Evolutionary conservation across 805 yeast species (phyloP).

Genomic region (Candida piceae): DNA sequence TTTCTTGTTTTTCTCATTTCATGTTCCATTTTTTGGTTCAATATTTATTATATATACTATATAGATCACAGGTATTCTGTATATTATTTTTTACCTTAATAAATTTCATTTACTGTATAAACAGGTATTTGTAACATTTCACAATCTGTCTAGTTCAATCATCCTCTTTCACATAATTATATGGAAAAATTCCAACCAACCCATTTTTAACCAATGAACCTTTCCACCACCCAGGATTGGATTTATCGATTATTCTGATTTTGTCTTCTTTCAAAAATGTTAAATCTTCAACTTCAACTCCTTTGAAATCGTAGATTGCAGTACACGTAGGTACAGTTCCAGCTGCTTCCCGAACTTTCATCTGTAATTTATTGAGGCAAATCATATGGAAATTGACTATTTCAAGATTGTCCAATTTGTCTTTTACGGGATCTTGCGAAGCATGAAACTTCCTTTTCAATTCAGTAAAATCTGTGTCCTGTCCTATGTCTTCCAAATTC

Average conservation of each 20-base stretch:
- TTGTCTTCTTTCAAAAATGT: slow-evolving; percentile 38
- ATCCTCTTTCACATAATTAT: slow-evolving; percentile 35
- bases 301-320: slow-evolving; percentile 38
- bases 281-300: slow-evolving; percentile 37
- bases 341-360: slow-evolving; percentile 11
- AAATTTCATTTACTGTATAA: too few relatives aligned
- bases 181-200: slow-evolving; percentile 39
- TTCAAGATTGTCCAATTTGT: slow-evolving; percentile 7
- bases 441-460: slow-evolving; percentile 6
- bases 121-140: too few relatives aligned
- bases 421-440: slow-evolving; percentile 5
- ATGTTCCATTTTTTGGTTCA: too few relatives aligned
- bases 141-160: neutral
- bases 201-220: slow-evolving; percentile 37
- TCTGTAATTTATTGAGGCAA: slow-evolving; percentile 13
- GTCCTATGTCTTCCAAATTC: slow-evolving; percentile 5
- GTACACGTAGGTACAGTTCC: slow-evolving; percentile 24
- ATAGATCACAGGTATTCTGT: too few relatives aligned
- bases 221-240: slow-evolving; percentile 46
- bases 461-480: slow-evolving; percentile 4
- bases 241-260: slow-evolving; percentile 34
- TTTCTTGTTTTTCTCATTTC: too few relatives aligned
- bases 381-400: slow-evolving; percentile 15
- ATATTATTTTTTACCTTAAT: too few relatives aligned
- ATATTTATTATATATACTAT: too few relatives aligned